Evolutionary conservation across 2,329 filamentous ascomycete species (phyloP).

Genomic region (Bimuria novae-zelandiae): DNA sequence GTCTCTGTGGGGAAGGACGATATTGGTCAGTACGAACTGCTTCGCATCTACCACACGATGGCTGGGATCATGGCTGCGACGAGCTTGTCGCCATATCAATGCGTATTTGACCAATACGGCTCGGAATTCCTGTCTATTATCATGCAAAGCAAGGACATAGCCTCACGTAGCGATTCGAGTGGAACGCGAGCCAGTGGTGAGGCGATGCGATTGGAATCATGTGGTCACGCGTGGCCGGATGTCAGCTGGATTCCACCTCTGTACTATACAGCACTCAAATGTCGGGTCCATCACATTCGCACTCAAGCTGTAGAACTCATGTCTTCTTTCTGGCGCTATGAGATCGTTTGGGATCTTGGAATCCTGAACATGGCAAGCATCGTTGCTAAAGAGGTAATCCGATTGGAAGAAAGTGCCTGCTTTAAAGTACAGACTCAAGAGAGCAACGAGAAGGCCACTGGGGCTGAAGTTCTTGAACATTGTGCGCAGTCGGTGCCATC

Average conservation of each 20-base stretch:
- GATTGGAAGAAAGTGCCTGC: conserved; percentile 7
- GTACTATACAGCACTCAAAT: conserved; percentile 55
- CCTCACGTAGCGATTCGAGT: background rate
- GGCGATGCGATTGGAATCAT: background rate
- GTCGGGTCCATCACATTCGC: conserved; percentile 50
- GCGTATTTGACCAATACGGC: conserved; percentile 27
- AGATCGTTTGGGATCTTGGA: conserved; percentile 41
- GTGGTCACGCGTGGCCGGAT: conserved; percentile 32
- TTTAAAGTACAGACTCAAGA: background rate
- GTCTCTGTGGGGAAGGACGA: background rate
- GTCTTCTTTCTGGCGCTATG: conserved; percentile 19
- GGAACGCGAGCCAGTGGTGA: background rate
- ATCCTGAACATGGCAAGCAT: conserved; percentile 24
- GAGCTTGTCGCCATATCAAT: conserved; percentile 11
- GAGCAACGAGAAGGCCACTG: background rate
- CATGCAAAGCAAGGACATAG: conserved; percentile 38
- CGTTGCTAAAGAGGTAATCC: conserved; percentile 13
- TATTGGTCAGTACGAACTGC: conserved; percentile 6
- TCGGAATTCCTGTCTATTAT: conserved; percentile 19
- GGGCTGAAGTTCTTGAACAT: background rate
- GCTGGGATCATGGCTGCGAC: conserved; percentile 22
- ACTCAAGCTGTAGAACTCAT: conserved; percentile 43
- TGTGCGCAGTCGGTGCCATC: no score
- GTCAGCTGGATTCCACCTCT: conserved; percentile 53
- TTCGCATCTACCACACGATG: conserved; percentile 26